A percentile compares a stretch with the other conserved stretches of the same genome.
Conservation (phyloP, 192 early-diverging fungal species). For the Borealophlyctis nickersoniae region DNA sequence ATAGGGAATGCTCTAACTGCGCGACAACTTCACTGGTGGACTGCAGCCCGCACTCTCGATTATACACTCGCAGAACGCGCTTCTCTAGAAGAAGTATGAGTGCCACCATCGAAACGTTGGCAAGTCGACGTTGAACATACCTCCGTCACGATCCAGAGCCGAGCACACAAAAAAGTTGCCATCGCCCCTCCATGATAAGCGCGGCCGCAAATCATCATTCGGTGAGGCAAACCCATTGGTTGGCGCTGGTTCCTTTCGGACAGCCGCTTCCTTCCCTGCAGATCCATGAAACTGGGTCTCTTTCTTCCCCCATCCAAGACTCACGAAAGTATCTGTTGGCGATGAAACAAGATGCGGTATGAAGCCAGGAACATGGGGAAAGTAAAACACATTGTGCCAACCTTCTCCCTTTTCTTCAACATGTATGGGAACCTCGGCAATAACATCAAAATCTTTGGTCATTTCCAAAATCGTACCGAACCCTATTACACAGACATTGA, state of each 20-base stretch:
- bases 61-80: slow-evolving; percentile 73
- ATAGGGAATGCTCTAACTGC: slow-evolving; percentile 69
- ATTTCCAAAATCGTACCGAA: slow-evolving; percentile 71
- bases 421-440: slow-evolving; percentile 75
- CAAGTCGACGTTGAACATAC: slow-evolving; percentile 6
- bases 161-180: slow-evolving; percentile 79
- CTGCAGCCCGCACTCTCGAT: slow-evolving; percentile 82
- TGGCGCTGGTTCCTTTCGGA: slow-evolving; percentile 38
- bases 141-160: slow-evolving; percentile 51
- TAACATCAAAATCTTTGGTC: slow-evolving; percentile 91
- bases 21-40: slow-evolving; percentile 76
- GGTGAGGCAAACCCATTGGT: slow-evolving; percentile 42
- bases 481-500: slow-evolving; percentile 30
- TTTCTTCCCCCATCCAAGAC: slow-evolving; percentile 93
- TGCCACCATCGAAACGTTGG: neutral
- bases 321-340: slow-evolving; percentile 4
- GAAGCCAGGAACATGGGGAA: too few species aligned
- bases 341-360: too few species aligned
- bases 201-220: slow-evolving; percentile 68
- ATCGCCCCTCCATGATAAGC: slow-evolving; percentile 90
- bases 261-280: slow-evolving; percentile 72
- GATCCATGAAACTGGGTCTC: slow-evolving; percentile 98
- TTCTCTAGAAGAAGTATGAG: slow-evolving; percentile 34
- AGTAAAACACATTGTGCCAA: slow-evolving; percentile 26
- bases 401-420: slow-evolving; percentile 68